Evolutionary conservation across 768 basidiomycete species (phyloP), one percentile per base, ranked within the genome.

Genomic region (Leucosporidium creatinivorum): DNA sequence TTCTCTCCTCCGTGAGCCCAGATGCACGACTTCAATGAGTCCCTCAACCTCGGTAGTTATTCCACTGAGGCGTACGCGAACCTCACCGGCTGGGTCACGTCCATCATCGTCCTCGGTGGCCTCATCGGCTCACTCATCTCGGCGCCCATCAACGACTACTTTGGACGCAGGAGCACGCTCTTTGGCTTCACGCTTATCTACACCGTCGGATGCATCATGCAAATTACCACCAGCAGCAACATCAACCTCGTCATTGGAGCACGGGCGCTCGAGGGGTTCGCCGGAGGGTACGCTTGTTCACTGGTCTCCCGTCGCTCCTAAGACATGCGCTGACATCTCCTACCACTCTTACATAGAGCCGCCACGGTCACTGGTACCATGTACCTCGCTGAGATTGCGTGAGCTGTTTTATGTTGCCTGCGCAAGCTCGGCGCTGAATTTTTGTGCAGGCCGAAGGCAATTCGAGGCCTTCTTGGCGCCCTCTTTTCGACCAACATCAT

Each of bases 221-320:
- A 57, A 31, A 36, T 57, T 18, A 6, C 26, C 6, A 57, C 55
- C 8, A 33, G 17, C 26, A 6, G 4, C 31, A 36, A 33, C 30
- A 57, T 57, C 55, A 57, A 57, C 26, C 55, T 19, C 17, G 55
- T 57, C 30, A 57, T 57, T 23, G 55, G 55, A 28, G 55, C 55
- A 1, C 28, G 55, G 10, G 55, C 55, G 8, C 15, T 57, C 17
- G 26, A 57, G 26, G 55, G 55, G 6, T 57, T 57, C 21, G 55
- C 31, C 33, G 55, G 55, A 21, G 55, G 55, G 33, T 36, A 12
- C 5, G 33, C 33, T 36, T 36, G 6, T 5, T 36, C 33, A 6
- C 33, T 12, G 5, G 5, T 12, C n/a, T n/a, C n/a, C n/a, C n/a
- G n/a, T n/a, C n/a, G n/a, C n/a, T n/a, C n/a, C n/a, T n/a, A n/a